Conservation (phyloP, 176 grass and related monocot species). For the Oryza officinalis region DNA sequence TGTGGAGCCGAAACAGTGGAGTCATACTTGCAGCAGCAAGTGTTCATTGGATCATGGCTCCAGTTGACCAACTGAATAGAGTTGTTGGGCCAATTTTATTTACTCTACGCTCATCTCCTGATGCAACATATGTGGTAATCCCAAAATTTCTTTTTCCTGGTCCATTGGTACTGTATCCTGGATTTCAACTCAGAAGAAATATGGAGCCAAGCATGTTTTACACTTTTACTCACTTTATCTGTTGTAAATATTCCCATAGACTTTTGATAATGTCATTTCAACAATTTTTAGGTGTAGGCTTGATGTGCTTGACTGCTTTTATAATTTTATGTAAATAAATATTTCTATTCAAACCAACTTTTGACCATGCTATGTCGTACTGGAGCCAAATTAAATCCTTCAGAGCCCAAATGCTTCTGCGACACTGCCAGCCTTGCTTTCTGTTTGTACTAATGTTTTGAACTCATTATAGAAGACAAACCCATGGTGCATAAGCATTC, state of each 20-base stretch:
- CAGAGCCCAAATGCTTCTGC: not conserved
- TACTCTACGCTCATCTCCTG: constrained; percentile 71
- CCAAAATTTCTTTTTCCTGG: constrained; percentile 9
- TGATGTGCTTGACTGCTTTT: not conserved
- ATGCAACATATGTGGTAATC: constrained; percentile 86
- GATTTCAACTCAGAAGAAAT: not conserved
- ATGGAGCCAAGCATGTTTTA: not conserved
- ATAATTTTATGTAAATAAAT: not conserved
- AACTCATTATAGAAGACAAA: not conserved
- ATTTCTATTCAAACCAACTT: not conserved
- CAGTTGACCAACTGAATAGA: constrained; percentile 54
- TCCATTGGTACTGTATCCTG: not conserved
- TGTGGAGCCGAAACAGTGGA: constrained; percentile 92
- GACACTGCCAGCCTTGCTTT: constrained; percentile 1
- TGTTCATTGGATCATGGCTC: constrained; percentile 91
- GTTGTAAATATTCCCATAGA: not conserved
- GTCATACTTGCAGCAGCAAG: constrained; percentile 86
- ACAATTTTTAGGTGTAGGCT: constrained; percentile 7
- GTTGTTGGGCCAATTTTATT: constrained; percentile 79
- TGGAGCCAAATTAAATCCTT: not conserved
- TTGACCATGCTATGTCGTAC: not conserved
- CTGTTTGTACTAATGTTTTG: not conserved
- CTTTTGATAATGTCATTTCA: not conserved
- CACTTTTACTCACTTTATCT: not conserved
- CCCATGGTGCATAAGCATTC: not conserved